phyloP scores from a whole-genome alignment of 1,284 basidiomycete genomes.

The Marasmius oreades region DNA sequence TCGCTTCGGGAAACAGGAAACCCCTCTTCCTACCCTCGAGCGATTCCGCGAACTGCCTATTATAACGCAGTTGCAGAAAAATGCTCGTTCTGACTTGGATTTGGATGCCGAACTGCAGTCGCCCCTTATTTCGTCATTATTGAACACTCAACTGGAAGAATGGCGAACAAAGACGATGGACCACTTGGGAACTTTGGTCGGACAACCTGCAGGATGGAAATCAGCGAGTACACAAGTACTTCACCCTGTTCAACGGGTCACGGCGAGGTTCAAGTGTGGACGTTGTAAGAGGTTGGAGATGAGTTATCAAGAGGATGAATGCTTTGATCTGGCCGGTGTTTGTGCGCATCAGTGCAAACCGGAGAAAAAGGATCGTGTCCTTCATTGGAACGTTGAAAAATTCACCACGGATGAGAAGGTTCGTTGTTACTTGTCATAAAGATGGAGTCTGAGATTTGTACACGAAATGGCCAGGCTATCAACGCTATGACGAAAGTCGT shows the following conservation, averaged over 20 bases:
- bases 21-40: constrained; percentile 34
- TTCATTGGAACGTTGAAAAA: constrained; percentile 42
- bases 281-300: constrained; percentile 38
- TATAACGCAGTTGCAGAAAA: constrained; percentile 32
- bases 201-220: constrained; percentile 43
- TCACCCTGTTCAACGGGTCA: constrained; percentile 54
- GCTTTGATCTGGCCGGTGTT: constrained; percentile 51
- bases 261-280: constrained; percentile 56
- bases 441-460: background rate
- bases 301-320: constrained; percentile 33
- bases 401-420: constrained; percentile 61
- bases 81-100: constrained; percentile 15
- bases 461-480: constrained; percentile 34
- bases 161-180: constrained; percentile 45
- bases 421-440: constrained; percentile 9
- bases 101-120: constrained; percentile 26
- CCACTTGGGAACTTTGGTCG: constrained; percentile 43
- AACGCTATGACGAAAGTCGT: constrained; percentile 36
- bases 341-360: constrained; percentile 54
- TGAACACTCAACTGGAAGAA: constrained; percentile 40
- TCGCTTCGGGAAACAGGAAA: constrained; percentile 14
- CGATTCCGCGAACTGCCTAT: constrained; percentile 43
- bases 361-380: constrained; percentile 19
- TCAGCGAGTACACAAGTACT: constrained; percentile 40
- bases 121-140: constrained; percentile 32